Base-by-base conservation (phyloP, 1,139 yeast species). In the Candida sp. region DNA sequence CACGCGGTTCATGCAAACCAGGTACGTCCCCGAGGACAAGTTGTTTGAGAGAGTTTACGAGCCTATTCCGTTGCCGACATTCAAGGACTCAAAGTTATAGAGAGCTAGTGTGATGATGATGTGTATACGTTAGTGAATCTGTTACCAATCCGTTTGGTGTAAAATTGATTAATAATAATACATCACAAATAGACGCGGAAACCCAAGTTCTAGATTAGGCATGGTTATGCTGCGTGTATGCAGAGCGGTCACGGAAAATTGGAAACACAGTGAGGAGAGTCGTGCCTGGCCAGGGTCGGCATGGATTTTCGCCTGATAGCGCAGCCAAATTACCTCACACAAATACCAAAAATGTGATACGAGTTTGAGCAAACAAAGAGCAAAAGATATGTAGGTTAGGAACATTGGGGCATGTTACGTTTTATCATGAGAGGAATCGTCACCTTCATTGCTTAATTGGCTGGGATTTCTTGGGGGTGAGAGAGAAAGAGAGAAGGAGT, bases 41-140 rank as follows among this genome's bases (percentile, higher is more conserved):
- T 63, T 76, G 47, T 76, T 71, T 54, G 60, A 65, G 9, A 58
- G 59, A 6, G 77, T 72, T n/a, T 76, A 76, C 55, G 72, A 75
- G 57, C 76, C 77, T 3, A 63, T 76, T 54, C 63, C 57, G 42
- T 58, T 63, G 41, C 80, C 80, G 2, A 54, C 62, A 9, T 75
- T 73, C 56, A 73, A 70, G 53, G 64, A 60, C 43, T 49, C 63
- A 23, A 68, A 66, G 55, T 56, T 67, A 42, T 66, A 57, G 48
- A 41, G n/a, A 4, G 8, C n/a, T 5, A 23, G 30, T 25, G 27
- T 25, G 11, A 26, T 5, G 17, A 17, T 17, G 17, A 17, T 17
- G 17, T 17, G 17, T 17, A 17, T 17, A 17, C 17, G 17, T 17
- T 17, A 17, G 17, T 17, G 17, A 17, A 17, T 17, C 17, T 17